phyloP scores from a whole-genome alignment of 1,139 yeast genomes.

The Scheffersomyces lignicola region DNA sequence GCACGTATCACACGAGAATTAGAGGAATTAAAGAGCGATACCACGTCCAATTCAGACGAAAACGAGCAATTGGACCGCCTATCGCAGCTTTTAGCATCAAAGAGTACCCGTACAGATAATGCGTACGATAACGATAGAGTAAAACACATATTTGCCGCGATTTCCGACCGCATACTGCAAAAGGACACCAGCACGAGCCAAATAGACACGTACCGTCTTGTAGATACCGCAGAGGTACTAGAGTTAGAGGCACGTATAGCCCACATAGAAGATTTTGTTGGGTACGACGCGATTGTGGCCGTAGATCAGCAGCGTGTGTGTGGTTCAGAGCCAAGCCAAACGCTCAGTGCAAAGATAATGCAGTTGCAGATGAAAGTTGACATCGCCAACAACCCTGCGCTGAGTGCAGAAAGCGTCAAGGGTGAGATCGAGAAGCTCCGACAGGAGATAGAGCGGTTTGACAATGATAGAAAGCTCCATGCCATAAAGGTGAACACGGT shows the following conservation, averaged over 20 bases:
- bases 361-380: slow-evolving; percentile 39
- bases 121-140: slow-evolving; percentile 5
- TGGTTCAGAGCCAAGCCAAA: slow-evolving; percentile 15
- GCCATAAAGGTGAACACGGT: slow-evolving; percentile 10
- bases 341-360: slow-evolving; percentile 14
- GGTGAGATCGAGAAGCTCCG: slow-evolving; percentile 16
- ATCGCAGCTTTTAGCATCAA: slow-evolving; percentile 6
- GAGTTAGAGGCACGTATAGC: slow-evolving; percentile 24
- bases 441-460: slow-evolving; percentile 18
- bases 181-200: background rate
- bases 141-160: slow-evolving; percentile 2
- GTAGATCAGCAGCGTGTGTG: slow-evolving; percentile 19
- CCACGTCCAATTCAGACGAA: slow-evolving; percentile 10
- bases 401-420: slow-evolving; percentile 20
- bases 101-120: slow-evolving; percentile 11
- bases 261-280: slow-evolving; percentile 22
- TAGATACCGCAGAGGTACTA: slow-evolving; percentile 3
- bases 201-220: too few relatives aligned
- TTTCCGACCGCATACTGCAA: background rate
- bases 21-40: slow-evolving; percentile 28
- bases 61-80: slow-evolving; percentile 3
- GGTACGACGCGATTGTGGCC: slow-evolving; percentile 17
- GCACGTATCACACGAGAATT: slow-evolving; percentile 47
- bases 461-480: slow-evolving; percentile 13
- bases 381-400: slow-evolving; percentile 38